Evolutionary conservation across 257 asterid genomes (phyloP).

Genomic region (Anisodus acutangulus): DNA sequence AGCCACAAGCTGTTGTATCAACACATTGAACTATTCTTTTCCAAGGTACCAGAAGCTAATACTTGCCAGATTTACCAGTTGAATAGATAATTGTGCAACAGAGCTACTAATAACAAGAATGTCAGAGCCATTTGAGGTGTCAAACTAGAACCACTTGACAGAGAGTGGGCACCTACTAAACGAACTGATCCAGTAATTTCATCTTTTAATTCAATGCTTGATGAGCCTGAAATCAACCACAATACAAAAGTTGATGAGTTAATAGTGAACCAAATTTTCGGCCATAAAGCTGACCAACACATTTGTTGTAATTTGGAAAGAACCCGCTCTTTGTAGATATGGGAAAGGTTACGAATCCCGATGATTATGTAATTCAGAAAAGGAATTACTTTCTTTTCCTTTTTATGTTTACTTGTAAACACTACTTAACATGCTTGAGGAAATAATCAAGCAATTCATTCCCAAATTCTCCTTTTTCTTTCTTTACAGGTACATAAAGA

Average conservation of each 20-base stretch:
- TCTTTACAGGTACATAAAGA: neutral
- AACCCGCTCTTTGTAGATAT: neutral
- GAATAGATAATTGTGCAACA: slow-evolving; percentile 47
- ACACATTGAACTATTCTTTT: neutral
- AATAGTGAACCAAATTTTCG: neutral
- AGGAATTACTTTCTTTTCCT: neutral
- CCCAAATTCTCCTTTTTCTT: neutral
- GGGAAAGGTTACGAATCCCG: neutral
- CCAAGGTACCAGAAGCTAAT: slow-evolving; percentile 4
- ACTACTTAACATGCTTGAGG: neutral
- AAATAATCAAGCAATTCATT: neutral
- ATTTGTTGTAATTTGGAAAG: neutral
- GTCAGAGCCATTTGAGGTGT: slow-evolving; percentile 32
- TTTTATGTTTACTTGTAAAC: neutral
- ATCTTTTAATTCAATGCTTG: slow-evolving; percentile 86
- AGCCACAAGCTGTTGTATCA: neutral
- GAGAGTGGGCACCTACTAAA: slow-evolving; percentile 92
- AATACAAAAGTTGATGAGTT: neutral
- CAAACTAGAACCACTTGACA: slow-evolving; percentile 49
- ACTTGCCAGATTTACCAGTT: slow-evolving; percentile 31
- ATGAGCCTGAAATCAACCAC: slow-evolving; percentile 68
- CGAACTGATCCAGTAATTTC: slow-evolving; percentile 94
- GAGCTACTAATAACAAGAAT: slow-evolving; percentile 46
- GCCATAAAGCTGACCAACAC: neutral
- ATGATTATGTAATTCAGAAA: neutral